These are phyloP conservation scores for Nicotiana otophora DNA, from an alignment of 257 asterid species.

Conservation along the genomic window DNA sequence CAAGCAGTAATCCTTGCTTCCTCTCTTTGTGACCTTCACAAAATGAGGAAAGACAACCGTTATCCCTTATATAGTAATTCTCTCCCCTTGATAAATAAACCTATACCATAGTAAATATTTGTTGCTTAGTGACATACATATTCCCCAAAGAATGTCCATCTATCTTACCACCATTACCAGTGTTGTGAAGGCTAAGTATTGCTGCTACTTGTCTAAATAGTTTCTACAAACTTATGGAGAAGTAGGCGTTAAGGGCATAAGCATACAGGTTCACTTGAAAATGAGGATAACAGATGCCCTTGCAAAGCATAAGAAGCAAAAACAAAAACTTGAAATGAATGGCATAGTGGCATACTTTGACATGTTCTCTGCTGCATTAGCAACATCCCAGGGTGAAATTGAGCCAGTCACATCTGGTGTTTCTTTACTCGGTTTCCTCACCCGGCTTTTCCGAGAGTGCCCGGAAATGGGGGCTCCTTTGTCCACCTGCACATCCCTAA, in stretches of 20 bases:
- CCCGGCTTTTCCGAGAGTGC: neutral
- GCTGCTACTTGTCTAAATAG: neutral
- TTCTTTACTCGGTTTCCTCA: conserved; percentile 1
- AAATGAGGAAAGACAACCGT: neutral
- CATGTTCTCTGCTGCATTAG: conserved; percentile 6
- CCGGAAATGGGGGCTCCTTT: conserved; percentile 10
- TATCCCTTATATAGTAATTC: neutral
- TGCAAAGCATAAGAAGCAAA: neutral
- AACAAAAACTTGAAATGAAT: neutral
- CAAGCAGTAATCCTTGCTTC: conserved; percentile 63
- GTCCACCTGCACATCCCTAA: conserved; percentile 20
- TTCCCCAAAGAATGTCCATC: neutral
- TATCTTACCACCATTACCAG: neutral
- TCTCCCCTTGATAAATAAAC: neutral
- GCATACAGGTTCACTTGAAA: neutral
- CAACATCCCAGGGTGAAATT: conserved; percentile 10
- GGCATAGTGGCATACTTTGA: conserved; percentile 9
- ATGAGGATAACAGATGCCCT: neutral
- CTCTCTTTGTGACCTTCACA: conserved; percentile 43
- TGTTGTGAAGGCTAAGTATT: neutral
- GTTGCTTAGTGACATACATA: neutral
- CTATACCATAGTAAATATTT: neutral
- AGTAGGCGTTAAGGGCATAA: neutral
- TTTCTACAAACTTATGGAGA: neutral
- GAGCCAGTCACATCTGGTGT: neutral